Percentiles rank a stretch among this genome's conserved stretches.
Conservation (phyloP, 2,329 filamentous ascomycete genomes). For the Leptographium radiaticola region DNA sequence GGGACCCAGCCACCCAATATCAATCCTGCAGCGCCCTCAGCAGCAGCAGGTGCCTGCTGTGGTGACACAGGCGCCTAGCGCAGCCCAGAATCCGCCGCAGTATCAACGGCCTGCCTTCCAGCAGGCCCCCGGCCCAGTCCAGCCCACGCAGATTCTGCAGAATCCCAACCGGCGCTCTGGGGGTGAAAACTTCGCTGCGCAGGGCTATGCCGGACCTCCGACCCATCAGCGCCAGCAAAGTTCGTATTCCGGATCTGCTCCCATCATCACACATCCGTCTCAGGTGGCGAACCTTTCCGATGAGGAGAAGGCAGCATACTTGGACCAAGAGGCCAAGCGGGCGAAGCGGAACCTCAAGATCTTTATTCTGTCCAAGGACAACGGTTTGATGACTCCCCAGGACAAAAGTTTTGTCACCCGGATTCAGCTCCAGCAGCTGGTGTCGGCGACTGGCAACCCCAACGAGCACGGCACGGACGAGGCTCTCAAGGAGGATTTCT, state of each 20-base stretch:
- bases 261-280: conserved; percentile 47
- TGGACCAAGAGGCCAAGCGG: conserved; percentile 85
- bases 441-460: conserved; percentile 80
- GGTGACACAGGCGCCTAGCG: conserved; percentile 19
- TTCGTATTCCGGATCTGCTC: conserved; percentile 44
- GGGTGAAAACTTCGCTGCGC: conserved; percentile 28
- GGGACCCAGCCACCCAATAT: conserved; percentile 29
- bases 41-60: conserved; percentile 26
- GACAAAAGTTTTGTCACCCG: conserved; percentile 99
- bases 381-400: conserved; percentile 95
- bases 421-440: conserved; percentile 92
- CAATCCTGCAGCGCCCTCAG: conserved; percentile 42
- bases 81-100: conserved; percentile 6
- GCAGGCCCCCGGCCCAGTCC: conserved; percentile 25
- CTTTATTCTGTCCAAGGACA: conserved; percentile 80
- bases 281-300: conserved; percentile 68
- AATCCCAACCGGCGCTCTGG: conserved; percentile 56
- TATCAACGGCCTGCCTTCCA: conserved; percentile 16
- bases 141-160: conserved; percentile 65
- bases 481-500: conserved; percentile 84
- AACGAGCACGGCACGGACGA: conserved; percentile 70
- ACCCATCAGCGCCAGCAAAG: conserved; percentile 31
- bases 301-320: conserved; percentile 68
- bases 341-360: conserved; percentile 99
- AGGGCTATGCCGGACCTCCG: conserved; percentile 16